Evolutionary conservation across 495 filamentous ascomycete species (phyloP), one percentile per base, ranked within the genome.

Genomic region (Penicillium canariense): DNA sequence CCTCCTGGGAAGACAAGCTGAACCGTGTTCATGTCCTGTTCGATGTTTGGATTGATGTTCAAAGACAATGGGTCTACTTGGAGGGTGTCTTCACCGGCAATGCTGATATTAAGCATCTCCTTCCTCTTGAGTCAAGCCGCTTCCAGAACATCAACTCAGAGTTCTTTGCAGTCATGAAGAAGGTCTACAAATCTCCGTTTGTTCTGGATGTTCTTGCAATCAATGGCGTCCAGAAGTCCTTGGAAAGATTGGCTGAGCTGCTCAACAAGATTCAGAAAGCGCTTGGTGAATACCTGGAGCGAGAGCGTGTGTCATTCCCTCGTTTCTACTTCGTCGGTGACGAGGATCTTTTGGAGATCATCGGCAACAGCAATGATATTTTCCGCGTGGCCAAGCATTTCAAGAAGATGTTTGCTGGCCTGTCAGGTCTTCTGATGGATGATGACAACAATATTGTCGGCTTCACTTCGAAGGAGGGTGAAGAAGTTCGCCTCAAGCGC

Each of bases 241-340:
- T 99, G 22, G 94, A 99, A 74, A 87, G 94, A 58, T 79, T 99
- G 43, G 91, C 92, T 4, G 94, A 97, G 65, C 72, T 97, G 34
- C 84, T 99, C 51, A 95, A 96, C 82, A 99, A 97, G 76, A 99
- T 99, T 48, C 95, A 99, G 63, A 99, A 99, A 72, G 94, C 94
- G 4, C 84, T 99, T 12, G 94, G 94, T 65, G 94, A 99, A 76
- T 99, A 99, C 61, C 85, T 99, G 43, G 94, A 99, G 72, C 90
- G 93, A 52, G 94, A 99, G 76, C 83, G 94, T 64, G 86, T 96
- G 3, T 94, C 94, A 2, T 99, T 99, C 76, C 94, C 94, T 43
- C 84, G 94, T 27, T 99, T 99, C 77, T 99, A 99, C 70, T 99
- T 99, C 64, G 94, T 99, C 51, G 94, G 94, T 68, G 94, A 99